Conservation (phyloP, 2,329 filamentous ascomycete species). For the Parastagonospora nodorum region DNA sequence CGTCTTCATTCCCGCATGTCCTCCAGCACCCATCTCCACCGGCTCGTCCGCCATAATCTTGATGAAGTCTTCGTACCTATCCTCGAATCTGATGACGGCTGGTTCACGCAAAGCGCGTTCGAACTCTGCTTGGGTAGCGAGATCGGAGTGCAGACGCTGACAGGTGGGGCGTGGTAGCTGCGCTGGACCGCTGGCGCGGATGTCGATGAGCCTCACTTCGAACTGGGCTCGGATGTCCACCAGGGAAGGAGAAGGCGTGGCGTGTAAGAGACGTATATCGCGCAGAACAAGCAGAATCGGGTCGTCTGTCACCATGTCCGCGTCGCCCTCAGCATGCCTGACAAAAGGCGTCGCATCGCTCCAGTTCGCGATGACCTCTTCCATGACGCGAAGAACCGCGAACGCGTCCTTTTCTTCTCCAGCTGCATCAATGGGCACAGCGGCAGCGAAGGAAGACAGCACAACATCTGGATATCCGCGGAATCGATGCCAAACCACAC, state of each 20-base stretch:
- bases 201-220: not conserved
- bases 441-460: conserved; percentile 5
- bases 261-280: not conserved
- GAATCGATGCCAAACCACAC: conserved; percentile 7
- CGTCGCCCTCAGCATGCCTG: not conserved
- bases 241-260: not conserved
- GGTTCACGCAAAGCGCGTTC: conserved; percentile 1
- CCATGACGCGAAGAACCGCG: conserved; percentile 5
- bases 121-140: conserved; percentile 10
- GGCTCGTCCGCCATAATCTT: not conserved
- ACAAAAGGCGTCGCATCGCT: conserved; percentile 6
- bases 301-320: not conserved
- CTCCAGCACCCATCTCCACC: not conserved
- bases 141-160: conserved; percentile 9
- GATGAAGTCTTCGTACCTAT: not conserved
- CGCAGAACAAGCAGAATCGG: not conserved
- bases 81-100: conserved; percentile 3
- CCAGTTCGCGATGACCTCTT: conserved; percentile 6
- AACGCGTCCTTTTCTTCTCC: conserved; percentile 2
- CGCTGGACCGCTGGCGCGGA: conserved; percentile 9
- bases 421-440: not conserved
- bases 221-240: not conserved
- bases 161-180: conserved; percentile 2
- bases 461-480: conserved; percentile 16
- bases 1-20: not conserved